Percentiles rank a stretch among this genome's conserved stretches.
Evolutionary conservation across 2,329 filamentous ascomycete genomes (phyloP).

Genomic region (Aspergillus thermomutatus): DNA sequence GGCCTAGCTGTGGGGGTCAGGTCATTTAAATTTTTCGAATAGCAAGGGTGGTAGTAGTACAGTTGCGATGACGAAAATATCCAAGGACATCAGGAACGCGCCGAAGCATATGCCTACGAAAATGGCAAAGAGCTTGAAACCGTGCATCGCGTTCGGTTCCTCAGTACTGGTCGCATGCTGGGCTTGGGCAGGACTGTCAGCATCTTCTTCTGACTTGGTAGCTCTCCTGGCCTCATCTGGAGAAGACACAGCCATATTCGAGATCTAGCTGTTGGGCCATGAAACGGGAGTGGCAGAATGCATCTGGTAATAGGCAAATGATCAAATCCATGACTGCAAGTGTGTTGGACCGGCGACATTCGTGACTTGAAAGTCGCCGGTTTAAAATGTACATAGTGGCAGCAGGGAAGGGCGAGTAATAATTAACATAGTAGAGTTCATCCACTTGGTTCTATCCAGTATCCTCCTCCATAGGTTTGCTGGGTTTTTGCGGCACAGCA

Average conservation of each 20-base stretch:
- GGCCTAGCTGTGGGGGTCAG: no score
- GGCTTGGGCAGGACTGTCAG: background rate
- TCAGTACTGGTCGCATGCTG: background rate
- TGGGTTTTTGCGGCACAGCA: no score
- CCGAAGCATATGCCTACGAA: slow-evolving; percentile 7
- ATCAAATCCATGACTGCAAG: background rate
- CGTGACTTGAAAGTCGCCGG: no score
- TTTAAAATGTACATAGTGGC: no score
- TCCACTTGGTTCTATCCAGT: no score
- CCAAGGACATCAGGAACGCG: background rate
- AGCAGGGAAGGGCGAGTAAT: no score
- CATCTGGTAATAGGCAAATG: background rate
- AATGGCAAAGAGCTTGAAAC: slow-evolving; percentile 5
- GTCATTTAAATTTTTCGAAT: no score
- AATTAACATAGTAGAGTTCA: no score
- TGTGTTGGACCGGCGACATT: background rate
- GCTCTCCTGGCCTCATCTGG: background rate
- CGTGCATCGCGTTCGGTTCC: slow-evolving; percentile 2
- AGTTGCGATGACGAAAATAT: no score
- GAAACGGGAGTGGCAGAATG: background rate
- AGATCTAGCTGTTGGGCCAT: background rate
- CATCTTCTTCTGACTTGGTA: background rate
- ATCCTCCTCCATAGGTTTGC: no score
- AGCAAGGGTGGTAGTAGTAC: no score
- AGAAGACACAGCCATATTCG: background rate